A percentile compares a stretch with the other conserved stretches of the same genome.
phyloP scores from a whole-genome alignment of 768 basidiomycete species.

The Mycena capillaripes region DNA sequence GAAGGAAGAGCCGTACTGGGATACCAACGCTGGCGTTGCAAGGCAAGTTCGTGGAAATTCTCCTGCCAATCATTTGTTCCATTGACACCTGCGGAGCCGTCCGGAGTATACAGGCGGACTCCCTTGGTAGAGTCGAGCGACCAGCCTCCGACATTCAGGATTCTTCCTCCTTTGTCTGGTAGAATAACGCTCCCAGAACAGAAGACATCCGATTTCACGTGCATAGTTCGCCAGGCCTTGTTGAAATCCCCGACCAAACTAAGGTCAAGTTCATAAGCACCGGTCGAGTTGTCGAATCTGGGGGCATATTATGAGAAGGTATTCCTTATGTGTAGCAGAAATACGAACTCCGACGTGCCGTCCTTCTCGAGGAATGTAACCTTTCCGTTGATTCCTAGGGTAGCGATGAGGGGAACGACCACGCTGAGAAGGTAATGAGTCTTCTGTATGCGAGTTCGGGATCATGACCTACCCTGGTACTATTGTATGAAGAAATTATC shows the following conservation, averaged over 20 bases:
- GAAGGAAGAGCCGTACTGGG: conserved; percentile 48
- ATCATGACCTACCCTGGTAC: conserved; percentile 19
- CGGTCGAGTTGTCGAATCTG: conserved; percentile 75
- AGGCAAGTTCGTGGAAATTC: conserved; percentile 64
- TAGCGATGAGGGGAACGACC: conserved; percentile 81
- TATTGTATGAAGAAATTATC: background rate
- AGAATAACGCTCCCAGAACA: conserved; percentile 82
- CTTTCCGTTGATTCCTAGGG: conserved; percentile 86
- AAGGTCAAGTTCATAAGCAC: conserved; percentile 84
- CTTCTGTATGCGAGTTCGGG: background rate
- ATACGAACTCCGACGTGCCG: conserved; percentile 66
- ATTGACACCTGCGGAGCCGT: conserved; percentile 76
- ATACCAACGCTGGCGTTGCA: conserved; percentile 59
- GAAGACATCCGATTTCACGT: conserved; percentile 84
- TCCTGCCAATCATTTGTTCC: conserved; percentile 88
- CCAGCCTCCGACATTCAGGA: conserved; percentile 80
- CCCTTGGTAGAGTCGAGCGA: conserved; percentile 80
- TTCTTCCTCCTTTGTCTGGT: conserved; percentile 79
- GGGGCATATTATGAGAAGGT: background rate
- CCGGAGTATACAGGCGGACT: conserved; percentile 79
- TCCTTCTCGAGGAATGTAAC: conserved; percentile 84
- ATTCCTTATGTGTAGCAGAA: background rate
- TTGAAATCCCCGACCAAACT: conserved; percentile 63
- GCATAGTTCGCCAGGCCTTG: conserved; percentile 80
- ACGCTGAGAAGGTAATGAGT: conserved; percentile 55